Evolutionary conservation across 257 asterid species (phyloP).

Genomic region (Jaltomata sinuosa): DNA sequence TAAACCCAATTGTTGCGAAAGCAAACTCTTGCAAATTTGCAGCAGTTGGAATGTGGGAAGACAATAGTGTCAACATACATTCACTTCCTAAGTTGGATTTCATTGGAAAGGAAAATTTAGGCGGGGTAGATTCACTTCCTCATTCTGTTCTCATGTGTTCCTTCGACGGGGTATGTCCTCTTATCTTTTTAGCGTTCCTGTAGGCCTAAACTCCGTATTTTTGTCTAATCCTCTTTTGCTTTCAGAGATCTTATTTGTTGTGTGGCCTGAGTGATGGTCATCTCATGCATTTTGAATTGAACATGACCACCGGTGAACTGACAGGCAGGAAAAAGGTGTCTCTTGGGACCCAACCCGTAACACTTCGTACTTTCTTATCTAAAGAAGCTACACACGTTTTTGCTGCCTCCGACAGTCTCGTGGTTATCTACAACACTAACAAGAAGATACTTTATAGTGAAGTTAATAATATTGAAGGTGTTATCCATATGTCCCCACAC

Average conservation of each 20-base stretch:
- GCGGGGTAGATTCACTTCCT: conserved; percentile 84
- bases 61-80: conserved; percentile 53
- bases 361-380: conserved; percentile 92
- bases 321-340: conserved; percentile 94
- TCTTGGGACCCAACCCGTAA: conserved; percentile 87
- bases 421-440: conserved; percentile 92
- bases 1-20: conserved; percentile 79
- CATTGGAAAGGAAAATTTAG: conserved; percentile 73
- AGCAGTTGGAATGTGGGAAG: conserved; percentile 99
- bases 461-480: conserved; percentile 73
- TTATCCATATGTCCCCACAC: conserved; percentile 92
- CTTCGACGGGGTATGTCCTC: conserved; percentile 78
- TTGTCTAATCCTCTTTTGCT: not conserved
- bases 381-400: conserved; percentile 84
- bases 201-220: not conserved
- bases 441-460: conserved; percentile 80
- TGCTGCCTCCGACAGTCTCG: conserved; percentile 96
- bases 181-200: not conserved
- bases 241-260: conserved; percentile 84
- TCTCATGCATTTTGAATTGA: conserved; percentile 75
- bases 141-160: conserved; percentile 89
- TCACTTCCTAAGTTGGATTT: conserved; percentile 86
- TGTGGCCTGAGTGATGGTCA: conserved; percentile 99
- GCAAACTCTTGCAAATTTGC: conserved; percentile 71
- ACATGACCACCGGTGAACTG: conserved; percentile 67